Evolutionary conservation across 495 filamentous ascomycete genomes (phyloP).

Genomic region (Margaritispora aquatica): DNA sequence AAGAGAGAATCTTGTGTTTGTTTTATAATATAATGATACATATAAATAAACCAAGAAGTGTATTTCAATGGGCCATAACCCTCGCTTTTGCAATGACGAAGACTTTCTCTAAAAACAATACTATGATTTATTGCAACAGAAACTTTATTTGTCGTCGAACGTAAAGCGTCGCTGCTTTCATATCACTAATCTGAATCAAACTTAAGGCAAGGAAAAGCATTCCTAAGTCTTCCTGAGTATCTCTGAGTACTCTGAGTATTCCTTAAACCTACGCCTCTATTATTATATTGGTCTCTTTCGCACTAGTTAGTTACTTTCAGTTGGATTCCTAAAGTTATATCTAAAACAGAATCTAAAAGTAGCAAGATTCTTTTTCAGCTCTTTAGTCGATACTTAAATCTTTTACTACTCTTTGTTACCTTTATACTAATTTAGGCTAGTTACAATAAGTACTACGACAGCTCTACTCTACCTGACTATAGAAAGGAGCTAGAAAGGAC

Average conservation of each 20-base stretch:
- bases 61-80: no score
- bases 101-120: background rate
- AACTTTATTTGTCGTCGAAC: background rate
- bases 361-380: background rate
- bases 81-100: no score
- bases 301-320: background rate
- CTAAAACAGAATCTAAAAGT: background rate
- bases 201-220: background rate
- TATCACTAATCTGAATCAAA: background rate
- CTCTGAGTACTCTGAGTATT: background rate
- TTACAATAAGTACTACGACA: no score
- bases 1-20: no score
- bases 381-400: background rate
- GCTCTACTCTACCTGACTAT: no score
- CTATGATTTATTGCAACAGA: background rate
- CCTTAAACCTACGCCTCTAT: background rate
- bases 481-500: no score
- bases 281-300: background rate
- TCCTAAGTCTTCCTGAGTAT: background rate
- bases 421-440: no score
- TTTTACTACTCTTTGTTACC: no score
- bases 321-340: background rate
- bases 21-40: no score
- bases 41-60: no score
- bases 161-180: background rate